Percentiles rank a stretch among this genome's conserved stretches.
Evolutionary conservation across 2,329 filamentous ascomycete genomes (phyloP).

Genomic region (Hypoxylon sp.): DNA sequence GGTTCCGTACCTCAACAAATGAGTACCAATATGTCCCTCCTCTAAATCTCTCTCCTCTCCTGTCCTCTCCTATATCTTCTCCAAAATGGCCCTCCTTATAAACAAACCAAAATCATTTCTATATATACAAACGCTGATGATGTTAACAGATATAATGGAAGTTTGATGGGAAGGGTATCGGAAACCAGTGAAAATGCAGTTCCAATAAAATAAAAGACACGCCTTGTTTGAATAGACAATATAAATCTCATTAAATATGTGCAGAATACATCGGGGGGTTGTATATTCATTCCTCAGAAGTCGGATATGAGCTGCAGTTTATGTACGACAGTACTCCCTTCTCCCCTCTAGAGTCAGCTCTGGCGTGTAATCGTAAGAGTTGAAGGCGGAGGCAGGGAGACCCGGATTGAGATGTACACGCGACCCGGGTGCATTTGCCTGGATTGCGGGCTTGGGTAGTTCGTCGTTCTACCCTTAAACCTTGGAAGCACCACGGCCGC

Average conservation of each 20-base stretch:
- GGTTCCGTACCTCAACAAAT: not conserved
- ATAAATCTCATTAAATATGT: slow-evolving; percentile 28
- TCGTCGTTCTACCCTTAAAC: slow-evolving; percentile 52
- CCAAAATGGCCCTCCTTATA: no score
- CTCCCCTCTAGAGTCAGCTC: slow-evolving; percentile 7
- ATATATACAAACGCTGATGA: slow-evolving; percentile 28
- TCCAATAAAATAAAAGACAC: not conserved
- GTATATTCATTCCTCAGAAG: slow-evolving; percentile 39
- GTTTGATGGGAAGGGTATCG: not conserved
- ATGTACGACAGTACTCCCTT: slow-evolving; percentile 16
- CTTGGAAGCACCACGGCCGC: slow-evolving; percentile 53
- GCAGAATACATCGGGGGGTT: slow-evolving; percentile 29
- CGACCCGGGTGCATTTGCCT: slow-evolving; percentile 24
- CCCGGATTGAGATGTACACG: slow-evolving; percentile 27
- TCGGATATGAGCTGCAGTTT: slow-evolving; percentile 24
- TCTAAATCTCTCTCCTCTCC: no score
- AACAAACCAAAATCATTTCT: not conserved
- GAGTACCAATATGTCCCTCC: not conserved
- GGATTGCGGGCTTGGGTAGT: slow-evolving; percentile 43
- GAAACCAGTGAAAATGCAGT: not conserved
- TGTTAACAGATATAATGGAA: slow-evolving; percentile 6
- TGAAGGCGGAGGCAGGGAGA: not conserved
- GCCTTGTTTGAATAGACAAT: slow-evolving; percentile 4
- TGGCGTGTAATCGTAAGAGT: slow-evolving; percentile 1
- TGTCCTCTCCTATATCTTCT: not conserved